These are phyloP conservation scores for Nakazawaea molendinolei DNA, from an alignment of 805 yeast genomes.

Conservation along the genomic window DNA sequence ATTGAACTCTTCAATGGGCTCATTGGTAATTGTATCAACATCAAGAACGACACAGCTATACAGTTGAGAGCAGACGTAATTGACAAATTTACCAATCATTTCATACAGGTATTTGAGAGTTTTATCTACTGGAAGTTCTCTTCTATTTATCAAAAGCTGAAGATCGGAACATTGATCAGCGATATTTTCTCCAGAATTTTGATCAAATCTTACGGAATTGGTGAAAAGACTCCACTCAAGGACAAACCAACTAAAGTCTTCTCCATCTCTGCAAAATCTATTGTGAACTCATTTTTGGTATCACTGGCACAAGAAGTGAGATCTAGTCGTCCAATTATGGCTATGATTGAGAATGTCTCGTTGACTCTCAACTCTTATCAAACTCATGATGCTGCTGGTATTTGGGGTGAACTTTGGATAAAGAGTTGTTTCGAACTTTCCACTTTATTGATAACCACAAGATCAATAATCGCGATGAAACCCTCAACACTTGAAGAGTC, in stretches of 20 bases:
- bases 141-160: constrained; percentile 47
- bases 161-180: constrained; percentile 51
- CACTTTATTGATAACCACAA: constrained; percentile 46
- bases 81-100: constrained; percentile 44
- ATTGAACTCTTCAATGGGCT: constrained; percentile 49
- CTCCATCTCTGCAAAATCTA: constrained; percentile 40
- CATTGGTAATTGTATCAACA: constrained; percentile 40
- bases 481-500: constrained; percentile 63
- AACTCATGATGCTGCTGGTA: constrained; percentile 36
- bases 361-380: constrained; percentile 29
- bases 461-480: constrained; percentile 39
- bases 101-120: constrained; percentile 68
- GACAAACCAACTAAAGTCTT: constrained; percentile 42
- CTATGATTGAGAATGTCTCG: constrained; percentile 41
- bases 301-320: constrained; percentile 44
- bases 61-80: constrained; percentile 49
- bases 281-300: constrained; percentile 51
- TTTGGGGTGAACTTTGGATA: constrained; percentile 44
- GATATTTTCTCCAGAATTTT: constrained; percentile 50
- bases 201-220: constrained; percentile 42
- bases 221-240: constrained; percentile 24
- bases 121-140: constrained; percentile 64
- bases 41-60: constrained; percentile 29
- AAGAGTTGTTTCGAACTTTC: constrained; percentile 48
- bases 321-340: constrained; percentile 45